phyloP scores from a whole-genome alignment of 208 protist genomes.

The Crithidia thermophila region DNA sequence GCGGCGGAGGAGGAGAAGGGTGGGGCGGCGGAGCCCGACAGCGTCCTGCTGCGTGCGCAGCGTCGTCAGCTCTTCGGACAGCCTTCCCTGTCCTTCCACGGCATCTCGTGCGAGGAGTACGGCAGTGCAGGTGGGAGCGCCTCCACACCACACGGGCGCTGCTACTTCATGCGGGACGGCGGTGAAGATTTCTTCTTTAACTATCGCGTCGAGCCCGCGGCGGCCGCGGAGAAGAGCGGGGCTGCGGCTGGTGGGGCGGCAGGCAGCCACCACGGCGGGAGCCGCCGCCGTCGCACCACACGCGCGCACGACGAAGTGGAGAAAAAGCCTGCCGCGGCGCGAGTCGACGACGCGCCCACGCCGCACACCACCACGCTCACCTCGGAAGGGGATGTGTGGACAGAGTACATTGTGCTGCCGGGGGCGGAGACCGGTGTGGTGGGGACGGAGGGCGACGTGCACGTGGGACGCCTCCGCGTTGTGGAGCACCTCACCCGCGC shows the following conservation, averaged over 20 bases:
- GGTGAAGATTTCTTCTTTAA: slow-evolving; percentile 30
- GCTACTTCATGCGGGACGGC: slow-evolving; percentile 28
- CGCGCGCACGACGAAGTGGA: background rate
- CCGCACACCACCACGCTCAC: slow-evolving; percentile 7
- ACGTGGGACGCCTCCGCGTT: slow-evolving; percentile 12
- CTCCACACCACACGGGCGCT: slow-evolving; percentile 17
- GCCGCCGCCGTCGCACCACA: background rate
- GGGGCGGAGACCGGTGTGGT: slow-evolving; percentile 8
- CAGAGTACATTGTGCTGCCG: slow-evolving; percentile 9
- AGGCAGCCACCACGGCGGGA: background rate
- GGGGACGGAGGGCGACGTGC: slow-evolving; percentile 7
- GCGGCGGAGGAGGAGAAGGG: background rate
- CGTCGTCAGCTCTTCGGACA: slow-evolving; percentile 14
- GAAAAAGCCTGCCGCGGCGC: background rate
- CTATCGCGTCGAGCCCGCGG: slow-evolving; percentile 17
- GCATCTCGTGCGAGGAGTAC: slow-evolving; percentile 42
- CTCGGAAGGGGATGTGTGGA: slow-evolving; percentile 16
- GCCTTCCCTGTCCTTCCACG: slow-evolving; percentile 17
- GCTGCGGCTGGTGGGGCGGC: background rate
- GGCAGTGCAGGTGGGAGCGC: background rate
- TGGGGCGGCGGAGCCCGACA: background rate
- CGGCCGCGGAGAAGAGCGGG: background rate
- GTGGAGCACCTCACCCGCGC: slow-evolving; percentile 12
- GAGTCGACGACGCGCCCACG: background rate
- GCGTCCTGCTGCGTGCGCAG: slow-evolving; percentile 3